A percentile compares a stretch with the other conserved stretches of the same genome.
These are phyloP conservation scores for Phytophthora europaea DNA, from an alignment of 352 stramenopile species.

Conservation along the genomic window DNA sequence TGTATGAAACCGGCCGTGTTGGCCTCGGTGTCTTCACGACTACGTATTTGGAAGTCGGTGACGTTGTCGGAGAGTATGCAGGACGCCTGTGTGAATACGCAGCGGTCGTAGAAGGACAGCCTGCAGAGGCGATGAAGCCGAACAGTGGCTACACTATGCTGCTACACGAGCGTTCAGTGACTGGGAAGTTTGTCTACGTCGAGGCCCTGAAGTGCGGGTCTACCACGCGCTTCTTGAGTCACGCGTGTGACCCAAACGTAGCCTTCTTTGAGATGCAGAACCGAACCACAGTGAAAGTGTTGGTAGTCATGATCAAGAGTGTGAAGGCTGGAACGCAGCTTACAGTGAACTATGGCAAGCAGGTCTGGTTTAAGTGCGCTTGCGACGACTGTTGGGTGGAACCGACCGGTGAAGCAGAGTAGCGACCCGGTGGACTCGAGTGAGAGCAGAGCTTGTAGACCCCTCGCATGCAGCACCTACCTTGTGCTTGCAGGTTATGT, in stretches of 20 bases:
- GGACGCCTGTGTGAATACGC: not conserved
- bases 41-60: conserved; percentile 4
- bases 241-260: not conserved
- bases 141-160: conserved; percentile 9
- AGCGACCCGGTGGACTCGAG: not conserved
- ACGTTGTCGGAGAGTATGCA: conserved; percentile 7
- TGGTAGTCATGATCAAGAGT: not conserved
- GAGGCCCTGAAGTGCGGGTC: conserved; percentile 9
- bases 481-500: too few species aligned
- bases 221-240: not conserved
- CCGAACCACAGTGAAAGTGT: not conserved
- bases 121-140: not conserved
- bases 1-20: not conserved
- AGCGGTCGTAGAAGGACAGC: conserved; percentile 1
- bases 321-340: not conserved
- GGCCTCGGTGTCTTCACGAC: conserved; percentile 9
- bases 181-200: not conserved
- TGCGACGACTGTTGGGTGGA: not conserved
- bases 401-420: not conserved
- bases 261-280: not conserved
- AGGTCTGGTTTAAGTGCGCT: not conserved
- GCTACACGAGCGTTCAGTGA: not conserved
- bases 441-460: too few species aligned
- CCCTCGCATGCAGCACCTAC: too few species aligned
- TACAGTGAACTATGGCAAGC: not conserved